Percentiles rank a stretch among this genome's conserved stretches.
These are phyloP conservation scores for Periconia macrospinosa DNA, from an alignment of 2,329 filamentous ascomycete genomes.

Conservation along the genomic window DNA sequence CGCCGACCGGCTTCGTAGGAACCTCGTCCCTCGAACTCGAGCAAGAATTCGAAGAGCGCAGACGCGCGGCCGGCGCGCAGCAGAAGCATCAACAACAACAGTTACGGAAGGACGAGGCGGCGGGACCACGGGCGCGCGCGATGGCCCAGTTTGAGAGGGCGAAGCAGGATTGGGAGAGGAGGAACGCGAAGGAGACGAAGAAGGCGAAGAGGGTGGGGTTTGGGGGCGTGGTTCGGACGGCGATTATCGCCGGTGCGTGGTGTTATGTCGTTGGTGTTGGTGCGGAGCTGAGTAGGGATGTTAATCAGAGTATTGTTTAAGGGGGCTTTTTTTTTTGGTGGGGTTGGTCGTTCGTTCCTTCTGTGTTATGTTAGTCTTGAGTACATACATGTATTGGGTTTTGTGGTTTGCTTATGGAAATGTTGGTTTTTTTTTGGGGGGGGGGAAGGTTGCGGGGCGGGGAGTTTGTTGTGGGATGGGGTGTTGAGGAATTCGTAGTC, in stretches of 20 bases:
- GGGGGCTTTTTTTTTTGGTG: no score
- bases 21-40: conserved; percentile 21
- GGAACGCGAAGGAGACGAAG: background rate
- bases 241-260: conserved; percentile 27
- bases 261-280: conserved; percentile 38
- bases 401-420: no score
- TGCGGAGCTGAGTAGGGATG: conserved; percentile 19
- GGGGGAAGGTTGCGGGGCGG: no score
- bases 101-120: background rate
- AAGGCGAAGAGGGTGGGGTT: conserved; percentile 15
- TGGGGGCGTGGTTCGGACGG: conserved; percentile 31
- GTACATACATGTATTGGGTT: no score
- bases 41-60: conserved; percentile 28
- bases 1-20: conserved; percentile 38
- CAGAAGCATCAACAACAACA: background rate
- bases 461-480: no score
- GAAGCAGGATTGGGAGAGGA: background rate
- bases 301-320: background rate
- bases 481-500: no score
- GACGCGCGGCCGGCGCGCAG: conserved; percentile 18
- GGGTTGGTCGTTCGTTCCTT: no score
- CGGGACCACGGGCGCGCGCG: no score
- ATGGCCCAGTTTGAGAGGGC: conserved; percentile 1
- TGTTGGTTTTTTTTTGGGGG: no score
- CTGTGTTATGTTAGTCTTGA: no score